A percentile compares a stretch with the other conserved stretches of the same genome.
These are phyloP conservation scores for Erysimum cheiranthoides DNA, from an alignment of 345 rosid species.

Conservation along the genomic window DNA sequence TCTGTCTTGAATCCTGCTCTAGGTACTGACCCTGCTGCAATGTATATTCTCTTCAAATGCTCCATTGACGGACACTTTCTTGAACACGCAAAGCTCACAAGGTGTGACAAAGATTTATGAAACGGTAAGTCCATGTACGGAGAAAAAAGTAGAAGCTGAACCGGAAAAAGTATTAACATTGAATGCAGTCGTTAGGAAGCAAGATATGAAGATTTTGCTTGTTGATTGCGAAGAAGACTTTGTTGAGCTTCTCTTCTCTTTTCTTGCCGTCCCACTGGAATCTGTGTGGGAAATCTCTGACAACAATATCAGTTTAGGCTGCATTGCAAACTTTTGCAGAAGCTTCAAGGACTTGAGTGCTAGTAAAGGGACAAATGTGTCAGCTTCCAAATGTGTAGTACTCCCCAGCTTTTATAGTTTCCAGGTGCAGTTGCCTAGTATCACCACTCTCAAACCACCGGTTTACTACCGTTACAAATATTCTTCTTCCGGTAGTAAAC, in stretches of 20 bases:
- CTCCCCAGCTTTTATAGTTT: neutral
- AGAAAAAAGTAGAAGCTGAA: neutral
- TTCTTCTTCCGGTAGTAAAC: neutral
- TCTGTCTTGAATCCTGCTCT: neutral
- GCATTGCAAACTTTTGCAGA: neutral
- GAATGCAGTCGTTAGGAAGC: neutral
- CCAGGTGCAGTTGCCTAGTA: neutral
- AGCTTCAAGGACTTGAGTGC: neutral
- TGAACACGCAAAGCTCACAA: neutral
- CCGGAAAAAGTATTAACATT: neutral
- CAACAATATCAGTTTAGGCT: neutral
- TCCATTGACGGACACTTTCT: slow-evolving; percentile 24
- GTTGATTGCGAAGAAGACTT: slow-evolving; percentile 18
- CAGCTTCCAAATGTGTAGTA: neutral
- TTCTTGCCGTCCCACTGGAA: slow-evolving; percentile 2
- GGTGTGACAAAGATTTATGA: neutral
- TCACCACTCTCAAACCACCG: neutral
- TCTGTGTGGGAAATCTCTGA: neutral
- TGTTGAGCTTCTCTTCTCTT: slow-evolving; percentile 7
- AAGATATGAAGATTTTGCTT: neutral
- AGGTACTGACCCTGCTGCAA: neutral
- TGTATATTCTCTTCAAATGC: neutral
- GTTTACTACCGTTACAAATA: neutral
- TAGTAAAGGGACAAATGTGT: neutral
- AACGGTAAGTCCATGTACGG: neutral